phyloP scores from a whole-genome alignment of 2,329 filamentous ascomycete genomes.

The Alternaria sp. region DNA sequence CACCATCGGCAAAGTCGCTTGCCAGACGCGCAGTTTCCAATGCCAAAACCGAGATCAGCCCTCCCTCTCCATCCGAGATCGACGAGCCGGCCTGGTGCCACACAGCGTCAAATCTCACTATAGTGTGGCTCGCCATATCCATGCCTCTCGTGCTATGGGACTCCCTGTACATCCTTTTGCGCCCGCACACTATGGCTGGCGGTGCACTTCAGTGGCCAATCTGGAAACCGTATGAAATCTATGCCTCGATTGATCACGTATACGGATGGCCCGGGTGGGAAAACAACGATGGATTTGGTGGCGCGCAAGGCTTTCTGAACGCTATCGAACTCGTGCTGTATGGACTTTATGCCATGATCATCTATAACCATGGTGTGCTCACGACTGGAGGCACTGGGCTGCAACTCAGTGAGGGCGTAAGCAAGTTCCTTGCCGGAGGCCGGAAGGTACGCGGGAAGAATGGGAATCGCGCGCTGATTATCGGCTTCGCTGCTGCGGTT shows the following conservation, averaged over 20 bases:
- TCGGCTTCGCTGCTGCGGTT: constrained; percentile 66
- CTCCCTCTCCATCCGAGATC: constrained; percentile 33
- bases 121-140: constrained; percentile 77
- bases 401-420: constrained; percentile 48
- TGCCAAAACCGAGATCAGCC: constrained; percentile 22
- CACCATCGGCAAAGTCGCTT: constrained; percentile 27
- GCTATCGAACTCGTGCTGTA: constrained; percentile 73
- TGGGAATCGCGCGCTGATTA: constrained; percentile 64
- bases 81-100: constrained; percentile 60
- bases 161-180: constrained; percentile 77
- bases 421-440: constrained; percentile 58
- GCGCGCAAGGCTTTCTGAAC: constrained; percentile 76
- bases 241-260: constrained; percentile 79
- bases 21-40: constrained; percentile 37
- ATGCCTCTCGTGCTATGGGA: constrained; percentile 86
- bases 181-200: constrained; percentile 83
- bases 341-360: constrained; percentile 65
- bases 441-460: constrained; percentile 61
- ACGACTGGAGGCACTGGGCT: constrained; percentile 50
- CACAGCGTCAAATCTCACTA: constrained; percentile 65
- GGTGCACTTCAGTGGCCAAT: constrained; percentile 75
- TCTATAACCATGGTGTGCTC: constrained; percentile 54
- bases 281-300: constrained; percentile 74
- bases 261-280: constrained; percentile 81
- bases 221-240: constrained; percentile 80